Evolutionary conservation across 371 early-diverging fungal genomes (phyloP), one percentile per base, ranked within the genome.

Genomic region (Circinella minor): DNA sequence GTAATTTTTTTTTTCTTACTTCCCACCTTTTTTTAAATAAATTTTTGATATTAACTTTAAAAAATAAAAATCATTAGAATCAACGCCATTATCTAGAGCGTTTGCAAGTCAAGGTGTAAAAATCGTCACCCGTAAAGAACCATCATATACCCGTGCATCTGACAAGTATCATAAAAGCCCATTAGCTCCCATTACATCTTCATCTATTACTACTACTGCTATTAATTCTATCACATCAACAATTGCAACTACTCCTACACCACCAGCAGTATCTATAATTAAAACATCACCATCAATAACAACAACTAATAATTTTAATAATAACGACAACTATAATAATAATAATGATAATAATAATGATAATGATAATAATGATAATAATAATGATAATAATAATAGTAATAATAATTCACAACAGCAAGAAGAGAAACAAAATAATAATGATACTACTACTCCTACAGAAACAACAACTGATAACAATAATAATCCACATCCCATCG

Each of bases 51-150:
- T 27, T 27, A 27, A 27, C 27, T 27, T 27, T 2, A 27, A 27
- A 27, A 27, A 27, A 27, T 27, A 2, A 27, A 27, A 27, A 27
- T 27, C 27, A 27, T 27, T 13, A 90, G 86, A 81, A 65, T 91
- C 90, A 0, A 90, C 90, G 0, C 79, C 80, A 14, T 78, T 92
- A 0, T 90, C 91, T 8, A 88, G 85, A 77, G 81, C 84, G 64
- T 91, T 92, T 74, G 88, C 90, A 8, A 79, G 76, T 61, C 90
- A 91, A 73, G 90, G 91, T 4, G 80, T 90, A 51, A 86, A 89
- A 67, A 90, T 90, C 61, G 85, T 89, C 27, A 88, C 92, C 61
- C 86, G 90, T 3, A 84, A 82, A 65, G 84, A 85, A 63, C 67
- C 74, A 47, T 69, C 69, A 27, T 70, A 65, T 65, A 60, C 70